Evolutionary conservation across 2,329 filamentous ascomycete genomes (phyloP).

Genomic region (Diaporthe nobilis): DNA sequence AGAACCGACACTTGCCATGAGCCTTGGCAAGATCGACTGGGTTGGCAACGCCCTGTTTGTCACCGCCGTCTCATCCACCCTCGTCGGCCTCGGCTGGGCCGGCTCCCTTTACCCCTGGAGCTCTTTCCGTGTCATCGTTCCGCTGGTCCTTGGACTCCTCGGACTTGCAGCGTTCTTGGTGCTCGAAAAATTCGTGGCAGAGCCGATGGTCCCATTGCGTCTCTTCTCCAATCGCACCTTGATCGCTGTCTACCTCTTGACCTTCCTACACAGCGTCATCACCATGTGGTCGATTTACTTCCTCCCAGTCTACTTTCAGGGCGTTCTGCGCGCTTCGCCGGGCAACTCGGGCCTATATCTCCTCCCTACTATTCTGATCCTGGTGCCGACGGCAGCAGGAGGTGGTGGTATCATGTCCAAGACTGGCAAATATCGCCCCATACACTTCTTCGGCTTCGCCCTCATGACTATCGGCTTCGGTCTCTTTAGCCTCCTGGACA

Average conservation of each 20-base stretch:
- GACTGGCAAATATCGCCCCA: slow-evolving; percentile 5
- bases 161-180: background rate
- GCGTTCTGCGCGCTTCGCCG: slow-evolving; percentile 49
- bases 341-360: slow-evolving; percentile 47
- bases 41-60: slow-evolving; percentile 20
- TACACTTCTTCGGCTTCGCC: slow-evolving; percentile 45
- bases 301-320: slow-evolving; percentile 61
- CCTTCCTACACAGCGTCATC: slow-evolving; percentile 54
- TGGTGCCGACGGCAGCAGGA: slow-evolving; percentile 42
- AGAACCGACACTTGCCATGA: background rate
- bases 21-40: slow-evolving; percentile 28
- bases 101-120: slow-evolving; percentile 15
- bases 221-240: slow-evolving; percentile 61
- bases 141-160: background rate
- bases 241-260: slow-evolving; percentile 48
- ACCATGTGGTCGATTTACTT: slow-evolving; percentile 53
- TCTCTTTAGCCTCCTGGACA: slow-evolving; percentile 53
- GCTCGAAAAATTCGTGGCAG: slow-evolving; percentile 34
- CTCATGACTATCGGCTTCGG: slow-evolving; percentile 54
- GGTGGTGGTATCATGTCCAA: slow-evolving; percentile 42
- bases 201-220: slow-evolving; percentile 56
- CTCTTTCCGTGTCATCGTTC: slow-evolving; percentile 9
- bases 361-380: slow-evolving; percentile 43
- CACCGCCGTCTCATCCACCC: background rate
- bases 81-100: slow-evolving; percentile 21